phyloP scores from a whole-genome alignment of 192 early-diverging fungal species.

The Coemansia interrupta region DNA sequence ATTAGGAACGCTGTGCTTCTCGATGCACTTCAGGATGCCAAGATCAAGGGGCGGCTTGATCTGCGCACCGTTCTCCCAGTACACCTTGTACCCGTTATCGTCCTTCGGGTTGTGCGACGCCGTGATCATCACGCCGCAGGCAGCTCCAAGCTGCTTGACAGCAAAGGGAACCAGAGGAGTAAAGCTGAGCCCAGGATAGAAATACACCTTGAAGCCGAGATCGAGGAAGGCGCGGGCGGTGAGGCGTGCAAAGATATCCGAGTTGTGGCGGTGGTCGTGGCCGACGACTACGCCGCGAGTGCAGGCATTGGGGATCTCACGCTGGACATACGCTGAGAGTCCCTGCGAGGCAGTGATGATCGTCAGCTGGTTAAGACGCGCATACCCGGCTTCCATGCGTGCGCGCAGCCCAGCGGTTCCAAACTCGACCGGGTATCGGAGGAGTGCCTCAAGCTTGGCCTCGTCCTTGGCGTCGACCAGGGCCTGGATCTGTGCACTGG shows the following conservation, averaged over 20 bases:
- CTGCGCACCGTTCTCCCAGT: slow-evolving; percentile 88
- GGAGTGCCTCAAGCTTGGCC: slow-evolving; percentile 28
- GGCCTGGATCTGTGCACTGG: slow-evolving; percentile 38
- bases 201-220: slow-evolving; percentile 76
- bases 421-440: slow-evolving; percentile 65
- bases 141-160: slow-evolving; percentile 66
- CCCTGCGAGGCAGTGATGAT: slow-evolving; percentile 94
- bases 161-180: slow-evolving; percentile 86
- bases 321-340: slow-evolving; percentile 64
- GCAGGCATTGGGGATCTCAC: slow-evolving; percentile 56
- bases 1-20: slow-evolving; percentile 59
- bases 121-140: slow-evolving; percentile 93
- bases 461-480: slow-evolving; percentile 25
- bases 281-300: slow-evolving; percentile 84
- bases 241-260: slow-evolving; percentile 72
- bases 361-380: slow-evolving; percentile 88
- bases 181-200: slow-evolving; percentile 68
- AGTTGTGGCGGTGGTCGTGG: slow-evolving; percentile 92
- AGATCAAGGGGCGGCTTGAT: slow-evolving; percentile 87
- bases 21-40: slow-evolving; percentile 74
- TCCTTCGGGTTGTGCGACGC: slow-evolving; percentile 93
- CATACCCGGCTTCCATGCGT: slow-evolving; percentile 91
- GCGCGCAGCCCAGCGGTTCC: slow-evolving; percentile 87
- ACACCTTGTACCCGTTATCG: slow-evolving; percentile 89
- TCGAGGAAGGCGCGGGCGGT: slow-evolving; percentile 80